These are phyloP conservation scores for Trametes cinnabarina DNA, from an alignment of 768 basidiomycete species.

Conservation along the genomic window DNA sequence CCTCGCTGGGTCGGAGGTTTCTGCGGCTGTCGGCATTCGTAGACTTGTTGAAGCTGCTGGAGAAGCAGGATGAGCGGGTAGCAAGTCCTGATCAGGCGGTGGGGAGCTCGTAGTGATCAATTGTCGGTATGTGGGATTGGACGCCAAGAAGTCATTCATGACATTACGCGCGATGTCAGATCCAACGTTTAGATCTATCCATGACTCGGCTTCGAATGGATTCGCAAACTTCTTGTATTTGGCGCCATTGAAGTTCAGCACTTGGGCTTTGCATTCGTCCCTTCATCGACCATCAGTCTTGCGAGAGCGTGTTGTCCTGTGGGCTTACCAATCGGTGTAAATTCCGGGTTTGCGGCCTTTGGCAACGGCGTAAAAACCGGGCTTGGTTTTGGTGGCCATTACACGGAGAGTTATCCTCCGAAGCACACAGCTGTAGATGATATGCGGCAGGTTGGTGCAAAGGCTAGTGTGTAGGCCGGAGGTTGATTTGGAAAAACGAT, in stretches of 20 bases:
- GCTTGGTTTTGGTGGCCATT: neutral
- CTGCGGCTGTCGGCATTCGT: neutral
- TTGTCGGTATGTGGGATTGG: neutral
- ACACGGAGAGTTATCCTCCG: too few relatives aligned
- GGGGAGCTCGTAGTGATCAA: too few relatives aligned
- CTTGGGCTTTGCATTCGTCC: constrained; percentile 70
- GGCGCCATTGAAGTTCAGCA: constrained; percentile 61
- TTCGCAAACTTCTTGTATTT: constrained; percentile 65
- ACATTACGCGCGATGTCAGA: neutral
- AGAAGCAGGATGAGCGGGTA: neutral
- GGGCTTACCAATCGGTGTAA: constrained; percentile 3
- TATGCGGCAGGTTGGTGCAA: too few relatives aligned
- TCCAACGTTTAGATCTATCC: constrained; percentile 31
- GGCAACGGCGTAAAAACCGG: constrained; percentile 12
- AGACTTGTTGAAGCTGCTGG: too few relatives aligned
- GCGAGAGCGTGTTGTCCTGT: neutral
- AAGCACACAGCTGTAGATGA: neutral
- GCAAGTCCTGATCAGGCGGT: too few relatives aligned
- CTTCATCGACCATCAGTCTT: constrained; percentile 33
- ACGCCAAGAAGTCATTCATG: neutral
- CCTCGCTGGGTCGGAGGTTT: neutral
- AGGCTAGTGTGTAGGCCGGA: too few relatives aligned
- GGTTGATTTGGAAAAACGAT: too few relatives aligned
- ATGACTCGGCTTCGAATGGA: constrained; percentile 55
- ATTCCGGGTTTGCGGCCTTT: constrained; percentile 12